Base-by-base conservation (phyloP, 2,329 filamentous ascomycete genomes). In the Daldinia sp. region DNA sequence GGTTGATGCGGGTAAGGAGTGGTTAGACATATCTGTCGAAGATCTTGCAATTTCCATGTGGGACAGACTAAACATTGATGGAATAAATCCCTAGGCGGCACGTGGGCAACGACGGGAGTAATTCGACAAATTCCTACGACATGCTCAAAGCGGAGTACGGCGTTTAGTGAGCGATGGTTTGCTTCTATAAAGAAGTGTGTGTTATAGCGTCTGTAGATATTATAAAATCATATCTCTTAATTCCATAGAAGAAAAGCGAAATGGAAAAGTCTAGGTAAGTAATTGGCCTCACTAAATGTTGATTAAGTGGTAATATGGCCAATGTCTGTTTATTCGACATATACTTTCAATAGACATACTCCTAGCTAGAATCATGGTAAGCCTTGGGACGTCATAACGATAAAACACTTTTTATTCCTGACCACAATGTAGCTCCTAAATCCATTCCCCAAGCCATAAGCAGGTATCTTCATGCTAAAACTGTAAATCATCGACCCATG, bases 401-500 rank as follows among this genome's bases (percentile, higher is more conserved):
- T 39, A 39, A 62, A 60, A 21, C 23, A 57, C 57, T 66, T 64
- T 61, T 61, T 32, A 45, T 59, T 52, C 21, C 53, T 21, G 30
- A 17, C 11, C 41, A 13, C 21, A 10, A 54, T 17, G 32, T 23
- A 19, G 23, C 56, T 48, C 32, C 51, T 10, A 29, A 30, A 32
- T 23, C 27, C n/a, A n/a, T 48, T 39, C 11, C n/a, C 9, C 30
- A 21, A 35, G 4, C 32, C 64, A 15, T 57, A 61, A 63, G 17
- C 56, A 69, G 62, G 63, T 68, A 69, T 68, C 67, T 63, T 55
- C 29, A 45, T 63, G 53, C 59, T 58, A 53, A 63, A 66, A 52
- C 29, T 10, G 35, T 23, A 50, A 43, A 63, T n/a, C 10, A 13
- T 17, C 55, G 56, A 37, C 34, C 27, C n/a, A 27, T 52, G 27